Evolutionary conservation across 257 asterid genomes (phyloP).

Genomic region (Rubia yunnanensis): DNA sequence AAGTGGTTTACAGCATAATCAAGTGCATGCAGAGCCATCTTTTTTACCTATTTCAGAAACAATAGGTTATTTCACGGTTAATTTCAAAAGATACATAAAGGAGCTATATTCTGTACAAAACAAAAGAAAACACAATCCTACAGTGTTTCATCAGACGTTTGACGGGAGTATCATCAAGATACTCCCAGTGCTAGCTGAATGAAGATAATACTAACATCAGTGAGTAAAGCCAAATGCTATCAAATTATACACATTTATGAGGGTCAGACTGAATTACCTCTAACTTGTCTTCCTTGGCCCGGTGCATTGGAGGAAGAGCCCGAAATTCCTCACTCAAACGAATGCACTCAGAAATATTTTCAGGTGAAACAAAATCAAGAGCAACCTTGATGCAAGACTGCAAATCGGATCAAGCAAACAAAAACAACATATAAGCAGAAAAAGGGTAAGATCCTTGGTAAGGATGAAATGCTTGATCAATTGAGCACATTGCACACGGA

Average conservation of each 20-base stretch:
- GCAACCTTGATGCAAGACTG: constrained; percentile 82
- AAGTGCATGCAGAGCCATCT: constrained; percentile 43
- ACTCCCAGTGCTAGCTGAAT: not conserved
- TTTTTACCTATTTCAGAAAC: constrained; percentile 33
- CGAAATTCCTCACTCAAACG: constrained; percentile 62
- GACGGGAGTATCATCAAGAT: too few species aligned
- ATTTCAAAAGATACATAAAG: not conserved
- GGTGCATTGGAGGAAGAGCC: constrained; percentile 48
- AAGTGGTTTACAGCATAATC: constrained; percentile 18
- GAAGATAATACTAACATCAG: not conserved
- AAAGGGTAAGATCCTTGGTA: not conserved
- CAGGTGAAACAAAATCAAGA: constrained; percentile 75
- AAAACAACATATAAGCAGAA: constrained; percentile 9
- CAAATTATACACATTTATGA: not conserved
- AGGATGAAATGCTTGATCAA: not conserved
- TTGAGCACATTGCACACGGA: not conserved
- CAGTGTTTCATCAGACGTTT: not conserved
- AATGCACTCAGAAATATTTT: constrained; percentile 51
- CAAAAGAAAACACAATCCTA: not conserved
- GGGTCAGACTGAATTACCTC: constrained; percentile 33
- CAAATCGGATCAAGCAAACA: constrained; percentile 9
- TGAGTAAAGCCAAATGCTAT: not conserved
- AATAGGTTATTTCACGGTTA: constrained; percentile 1
- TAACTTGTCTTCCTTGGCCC: constrained; percentile 60
- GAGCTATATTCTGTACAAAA: not conserved